A percentile compares a stretch with the other conserved stretches of the same genome.
Evolutionary conservation across 257 asterid genomes (phyloP).

Genomic region (Solanum tacnaense): DNA sequence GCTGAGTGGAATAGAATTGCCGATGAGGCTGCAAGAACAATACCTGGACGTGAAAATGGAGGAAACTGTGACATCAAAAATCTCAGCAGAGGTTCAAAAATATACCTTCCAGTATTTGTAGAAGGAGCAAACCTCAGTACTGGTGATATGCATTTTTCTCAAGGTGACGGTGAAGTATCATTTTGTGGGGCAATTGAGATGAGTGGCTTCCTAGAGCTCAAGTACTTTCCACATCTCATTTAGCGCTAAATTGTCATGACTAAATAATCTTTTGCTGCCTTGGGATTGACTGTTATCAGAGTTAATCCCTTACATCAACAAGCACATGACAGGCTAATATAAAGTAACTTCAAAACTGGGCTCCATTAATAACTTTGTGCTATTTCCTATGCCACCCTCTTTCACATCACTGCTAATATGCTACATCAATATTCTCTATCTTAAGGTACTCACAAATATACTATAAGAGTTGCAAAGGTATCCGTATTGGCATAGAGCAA

Average conservation of each 20-base stretch:
- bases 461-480: background rate
- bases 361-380: background rate
- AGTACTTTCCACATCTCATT: conserved; percentile 35
- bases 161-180: conserved; percentile 93
- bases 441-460: background rate
- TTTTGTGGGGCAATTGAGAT: conserved; percentile 97
- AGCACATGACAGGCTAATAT: background rate
- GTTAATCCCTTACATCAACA: background rate
- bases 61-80: conserved; percentile 93
- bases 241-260: background rate
- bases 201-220: conserved; percentile 97
- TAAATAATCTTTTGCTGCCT: background rate
- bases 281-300: background rate
- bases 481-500: background rate
- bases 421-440: background rate
- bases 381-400: background rate
- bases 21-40: conserved; percentile 82
- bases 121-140: conserved; percentile 97
- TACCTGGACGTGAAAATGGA: conserved; percentile 96
- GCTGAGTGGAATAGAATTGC: conserved; percentile 86
- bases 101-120: conserved; percentile 90
- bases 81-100: conserved; percentile 86
- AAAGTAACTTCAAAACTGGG: background rate
- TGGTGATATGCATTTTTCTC: conserved; percentile 97
- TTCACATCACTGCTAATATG: background rate